A percentile compares a stretch with the other conserved stretches of the same genome.
Conservation (phyloP, 1,284 basidiomycete genomes). For the Inonotus hispidus region DNA sequence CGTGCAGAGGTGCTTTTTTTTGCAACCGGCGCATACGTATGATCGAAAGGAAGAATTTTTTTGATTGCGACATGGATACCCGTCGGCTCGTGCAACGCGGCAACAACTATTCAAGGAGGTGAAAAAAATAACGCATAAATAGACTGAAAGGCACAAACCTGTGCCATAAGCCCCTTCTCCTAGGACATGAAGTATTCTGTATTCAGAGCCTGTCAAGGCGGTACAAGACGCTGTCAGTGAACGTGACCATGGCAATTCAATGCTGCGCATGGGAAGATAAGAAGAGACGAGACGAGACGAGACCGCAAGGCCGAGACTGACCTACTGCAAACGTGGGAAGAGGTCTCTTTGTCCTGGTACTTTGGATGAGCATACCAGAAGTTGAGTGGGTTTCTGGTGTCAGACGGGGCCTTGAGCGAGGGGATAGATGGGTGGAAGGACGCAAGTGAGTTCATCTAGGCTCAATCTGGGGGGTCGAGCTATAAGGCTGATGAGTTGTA, state of each 20-base stretch:
- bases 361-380: not conserved
- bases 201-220: constrained; percentile 12
- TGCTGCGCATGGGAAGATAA: not conserved
- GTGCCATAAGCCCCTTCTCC: constrained; percentile 94
- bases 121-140: not conserved
- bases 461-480: not conserved
- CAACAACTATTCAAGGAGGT: constrained; percentile 52
- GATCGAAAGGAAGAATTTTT: constrained; percentile 97
- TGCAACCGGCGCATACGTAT: constrained; percentile 51
- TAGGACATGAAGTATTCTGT: constrained; percentile 77
- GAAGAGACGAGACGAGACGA: not conserved
- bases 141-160: not conserved
- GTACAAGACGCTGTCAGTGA: not conserved
- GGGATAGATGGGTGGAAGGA: not conserved
- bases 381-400: not conserved
- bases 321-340: constrained; percentile 51
- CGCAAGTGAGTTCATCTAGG: not conserved
- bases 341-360: constrained; percentile 32
- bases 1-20: not conserved
- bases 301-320: not conserved
- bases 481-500: not conserved
- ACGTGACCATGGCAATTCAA: not conserved
- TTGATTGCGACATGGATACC: constrained; percentile 93
- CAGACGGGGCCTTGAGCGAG: not conserved
- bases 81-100: constrained; percentile 77